Percentiles rank a stretch among this genome's conserved stretches.
Evolutionary conservation across 208 protist genomes (phyloP).

Genomic region (Trichomonas vaginalis): DNA sequence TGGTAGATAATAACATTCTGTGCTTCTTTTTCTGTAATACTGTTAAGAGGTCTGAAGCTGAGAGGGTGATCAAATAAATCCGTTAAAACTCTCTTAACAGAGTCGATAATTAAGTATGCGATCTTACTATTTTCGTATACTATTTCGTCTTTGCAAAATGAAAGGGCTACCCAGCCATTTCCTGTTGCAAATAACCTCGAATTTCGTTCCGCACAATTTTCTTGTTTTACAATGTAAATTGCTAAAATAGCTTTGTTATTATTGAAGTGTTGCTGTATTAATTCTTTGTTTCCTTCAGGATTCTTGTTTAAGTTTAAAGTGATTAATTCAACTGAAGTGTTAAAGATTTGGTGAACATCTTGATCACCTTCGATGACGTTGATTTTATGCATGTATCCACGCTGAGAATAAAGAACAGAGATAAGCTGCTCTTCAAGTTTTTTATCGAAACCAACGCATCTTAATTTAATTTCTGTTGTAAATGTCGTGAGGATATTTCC

Average conservation of each 20-base stretch:
- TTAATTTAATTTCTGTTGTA: not conserved
- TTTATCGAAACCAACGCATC: not conserved
- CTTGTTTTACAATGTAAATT: not conserved
- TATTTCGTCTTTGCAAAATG: not conserved
- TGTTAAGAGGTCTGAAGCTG: not conserved
- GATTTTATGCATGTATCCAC: not conserved
- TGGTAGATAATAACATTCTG: not conserved
- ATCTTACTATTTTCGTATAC: not conserved
- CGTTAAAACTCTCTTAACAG: not conserved
- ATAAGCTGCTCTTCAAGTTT: not conserved
- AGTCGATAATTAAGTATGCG: not conserved
- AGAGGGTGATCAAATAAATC: not conserved
- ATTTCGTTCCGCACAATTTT: not conserved
- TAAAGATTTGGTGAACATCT: not conserved
- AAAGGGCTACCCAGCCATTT: not conserved
- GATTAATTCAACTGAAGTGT: not conserved
- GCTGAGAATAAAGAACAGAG: not conserved
- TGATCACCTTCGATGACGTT: not conserved
- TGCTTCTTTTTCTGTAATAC: not conserved
- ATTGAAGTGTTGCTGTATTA: not conserved
- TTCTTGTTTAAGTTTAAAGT: not conserved
- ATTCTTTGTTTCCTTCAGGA: not conserved
- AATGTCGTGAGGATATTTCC: not conserved
- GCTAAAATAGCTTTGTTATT: not conserved
- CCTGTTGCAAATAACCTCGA: not conserved